A percentile compares a stretch with the other conserved stretches of the same genome.
Conservation (phyloP, 306 rosid species). For the Corylus americana region DNA sequence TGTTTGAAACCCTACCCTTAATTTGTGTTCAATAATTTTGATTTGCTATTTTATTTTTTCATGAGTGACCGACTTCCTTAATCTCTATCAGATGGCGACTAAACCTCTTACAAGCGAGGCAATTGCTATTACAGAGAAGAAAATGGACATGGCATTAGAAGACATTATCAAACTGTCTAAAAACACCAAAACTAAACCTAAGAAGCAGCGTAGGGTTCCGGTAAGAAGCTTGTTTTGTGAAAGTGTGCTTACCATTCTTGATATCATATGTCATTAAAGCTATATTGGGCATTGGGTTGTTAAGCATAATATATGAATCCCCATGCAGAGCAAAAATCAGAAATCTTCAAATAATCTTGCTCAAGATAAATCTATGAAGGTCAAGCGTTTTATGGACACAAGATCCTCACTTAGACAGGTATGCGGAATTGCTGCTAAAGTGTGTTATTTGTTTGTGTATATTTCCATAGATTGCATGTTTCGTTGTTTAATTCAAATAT, state of each 20-base stretch:
- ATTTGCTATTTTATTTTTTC: not conserved
- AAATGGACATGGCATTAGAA: conserved; percentile 94
- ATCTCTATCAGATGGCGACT: conserved; percentile 60
- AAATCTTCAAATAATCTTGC: conserved; percentile 42
- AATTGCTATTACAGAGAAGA: conserved; percentile 93
- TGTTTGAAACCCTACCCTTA: not conserved
- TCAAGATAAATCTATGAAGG: conserved; percentile 66
- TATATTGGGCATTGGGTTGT: not conserved
- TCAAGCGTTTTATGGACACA: conserved; percentile 60
- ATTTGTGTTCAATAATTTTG: not conserved
- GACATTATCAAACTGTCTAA: conserved; percentile 87
- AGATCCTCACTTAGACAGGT: conserved; percentile 91
- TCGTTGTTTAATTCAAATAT: not conserved
- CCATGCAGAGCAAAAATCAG: conserved; percentile 62
- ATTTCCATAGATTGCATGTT: not conserved
- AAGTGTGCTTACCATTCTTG: not conserved
- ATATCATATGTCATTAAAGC: not conserved
- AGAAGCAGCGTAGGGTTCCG: conserved; percentile 51
- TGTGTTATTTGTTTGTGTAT: not conserved
- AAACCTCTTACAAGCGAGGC: conserved; percentile 74
- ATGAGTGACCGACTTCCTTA: not conserved
- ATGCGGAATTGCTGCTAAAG: conserved; percentile 1
- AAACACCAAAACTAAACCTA: conserved; percentile 30
- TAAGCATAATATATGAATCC: conserved; percentile 6
- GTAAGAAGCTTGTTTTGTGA: conserved; percentile 38